Conservation (phyloP, 2,329 filamentous ascomycete species). For the Teratosphaeria zuluensis region DNA sequence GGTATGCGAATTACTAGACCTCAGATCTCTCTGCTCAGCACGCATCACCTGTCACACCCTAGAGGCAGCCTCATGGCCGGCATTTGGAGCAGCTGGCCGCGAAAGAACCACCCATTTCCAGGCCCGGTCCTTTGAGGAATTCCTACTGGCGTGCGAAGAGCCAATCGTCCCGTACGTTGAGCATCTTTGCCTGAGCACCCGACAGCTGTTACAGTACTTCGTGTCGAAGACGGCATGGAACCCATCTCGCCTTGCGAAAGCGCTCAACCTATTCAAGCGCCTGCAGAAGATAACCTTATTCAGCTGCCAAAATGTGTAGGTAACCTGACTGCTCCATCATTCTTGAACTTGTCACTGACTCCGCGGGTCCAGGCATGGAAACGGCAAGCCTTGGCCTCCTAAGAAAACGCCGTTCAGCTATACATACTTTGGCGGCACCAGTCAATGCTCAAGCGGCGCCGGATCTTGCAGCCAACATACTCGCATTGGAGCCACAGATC, state of each 20-base stretch:
- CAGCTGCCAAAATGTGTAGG: not conserved
- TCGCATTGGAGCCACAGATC: not conserved
- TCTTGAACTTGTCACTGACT: not conserved
- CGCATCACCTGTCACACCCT: not conserved
- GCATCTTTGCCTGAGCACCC: not conserved
- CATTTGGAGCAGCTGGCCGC: not conserved
- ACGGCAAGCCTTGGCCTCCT: not conserved
- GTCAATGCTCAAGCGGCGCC: not conserved
- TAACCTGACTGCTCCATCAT: not conserved
- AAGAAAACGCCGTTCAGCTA: not conserved
- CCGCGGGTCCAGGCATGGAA: not conserved
- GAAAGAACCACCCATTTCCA: not conserved
- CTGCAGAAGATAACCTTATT: not conserved
- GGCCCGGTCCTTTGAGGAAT: not conserved
- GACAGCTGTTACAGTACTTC: not conserved
- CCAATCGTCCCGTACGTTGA: not conserved
- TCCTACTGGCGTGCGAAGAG: not conserved
- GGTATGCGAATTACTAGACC: not conserved
- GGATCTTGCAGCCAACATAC: not conserved
- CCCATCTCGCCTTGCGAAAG: not conserved
- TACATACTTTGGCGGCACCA: not conserved
- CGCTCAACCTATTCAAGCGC: not conserved
- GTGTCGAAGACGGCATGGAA: not conserved
- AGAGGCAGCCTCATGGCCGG: not conserved
- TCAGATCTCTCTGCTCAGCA: not conserved